Conservation (phyloP, 2,329 filamentous ascomycete species). For the Pseudogymnoascus sp. region DNA sequence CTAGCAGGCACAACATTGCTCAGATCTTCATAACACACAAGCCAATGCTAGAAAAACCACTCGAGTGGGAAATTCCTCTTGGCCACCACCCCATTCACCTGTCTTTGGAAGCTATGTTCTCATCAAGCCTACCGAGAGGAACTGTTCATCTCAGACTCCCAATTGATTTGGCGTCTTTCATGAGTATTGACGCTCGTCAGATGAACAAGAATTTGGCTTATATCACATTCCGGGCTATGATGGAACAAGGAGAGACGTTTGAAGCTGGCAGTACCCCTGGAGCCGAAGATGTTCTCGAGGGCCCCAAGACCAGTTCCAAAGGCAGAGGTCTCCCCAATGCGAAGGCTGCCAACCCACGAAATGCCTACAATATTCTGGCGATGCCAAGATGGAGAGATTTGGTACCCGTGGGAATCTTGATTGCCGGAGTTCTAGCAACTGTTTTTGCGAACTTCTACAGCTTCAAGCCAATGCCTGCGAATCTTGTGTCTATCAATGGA, state of each 20-base stretch:
- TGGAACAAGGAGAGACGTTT: not conserved
- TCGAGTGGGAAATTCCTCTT: conserved; percentile 27
- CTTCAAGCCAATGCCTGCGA: conserved; percentile 25
- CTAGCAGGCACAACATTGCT: conserved; percentile 40
- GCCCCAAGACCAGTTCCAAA: not conserved
- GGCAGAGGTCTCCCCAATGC: not conserved
- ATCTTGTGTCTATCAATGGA: conserved; percentile 19
- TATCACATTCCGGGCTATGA: conserved; percentile 6
- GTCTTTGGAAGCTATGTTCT: conserved; percentile 35
- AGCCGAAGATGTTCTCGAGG: not conserved
- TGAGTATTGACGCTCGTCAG: conserved; percentile 44
- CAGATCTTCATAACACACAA: conserved; percentile 42
- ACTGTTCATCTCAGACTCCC: conserved; percentile 34
- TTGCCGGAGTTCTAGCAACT: conserved; percentile 15
- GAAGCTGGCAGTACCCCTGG: not conserved
- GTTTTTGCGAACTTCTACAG: conserved; percentile 27
- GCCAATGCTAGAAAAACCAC: conserved; percentile 32
- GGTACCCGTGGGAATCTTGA: not conserved
- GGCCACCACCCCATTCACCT: conserved; percentile 40
- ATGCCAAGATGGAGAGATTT: not conserved
- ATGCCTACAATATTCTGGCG: not conserved
- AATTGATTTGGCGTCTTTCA: conserved; percentile 42
- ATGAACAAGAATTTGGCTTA: conserved; percentile 34
- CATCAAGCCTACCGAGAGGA: not conserved
- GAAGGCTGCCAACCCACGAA: not conserved